Evolutionary conservation across 805 yeast genomes (phyloP), one percentile per base, ranked within the genome.

Genomic region (Isabelozyma heimii): DNA sequence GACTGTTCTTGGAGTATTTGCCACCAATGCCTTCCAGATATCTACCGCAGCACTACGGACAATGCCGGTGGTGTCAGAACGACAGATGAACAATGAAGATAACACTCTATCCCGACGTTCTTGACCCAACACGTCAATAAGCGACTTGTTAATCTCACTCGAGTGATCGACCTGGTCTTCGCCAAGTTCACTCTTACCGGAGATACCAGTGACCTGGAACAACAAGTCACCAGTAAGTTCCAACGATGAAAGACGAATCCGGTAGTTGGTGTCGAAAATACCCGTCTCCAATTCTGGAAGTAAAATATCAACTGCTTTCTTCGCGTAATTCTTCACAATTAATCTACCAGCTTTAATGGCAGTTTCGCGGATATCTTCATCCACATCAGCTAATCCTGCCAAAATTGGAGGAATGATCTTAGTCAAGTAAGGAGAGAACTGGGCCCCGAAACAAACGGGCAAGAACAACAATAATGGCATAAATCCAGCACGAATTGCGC

Each of bases 1-100:
- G 43, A 94, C 87, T 3, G 97, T 89, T 62, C 88, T 84, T 40
- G 99, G 98, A 17, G 99, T 94, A 65, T 94, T 94, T 43, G 96
- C 88, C 45, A 94, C 97, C 62, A 94, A 76, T 0, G 97, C 90
- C 71, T 91, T 91, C 99, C 99, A 94, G 43, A 94, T 90, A 59
- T 94, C 97, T 51, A 89, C 82, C 10, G 98, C 85, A 24, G 96
- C 88, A 55, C 83, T 83, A 59, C 99, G 84, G 26, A 94, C 99
- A 55, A 84, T 77, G 57, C 89, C 89, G 37, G 94, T 81, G 38
- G 84, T 81, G 73, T 94, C 99, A 12, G 96, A 89, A 67, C 99
- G 91, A 67, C 97, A 91, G 33, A 94, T 84, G 67, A 91, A 94
- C 57, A 94, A 74, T n/a, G 91, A 76, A 0, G 97, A 81, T 58